Evolutionary conservation across 2,329 filamentous ascomycete species (phyloP), one percentile per base, ranked within the genome.

Genomic region (Fusarium clavum): DNA sequence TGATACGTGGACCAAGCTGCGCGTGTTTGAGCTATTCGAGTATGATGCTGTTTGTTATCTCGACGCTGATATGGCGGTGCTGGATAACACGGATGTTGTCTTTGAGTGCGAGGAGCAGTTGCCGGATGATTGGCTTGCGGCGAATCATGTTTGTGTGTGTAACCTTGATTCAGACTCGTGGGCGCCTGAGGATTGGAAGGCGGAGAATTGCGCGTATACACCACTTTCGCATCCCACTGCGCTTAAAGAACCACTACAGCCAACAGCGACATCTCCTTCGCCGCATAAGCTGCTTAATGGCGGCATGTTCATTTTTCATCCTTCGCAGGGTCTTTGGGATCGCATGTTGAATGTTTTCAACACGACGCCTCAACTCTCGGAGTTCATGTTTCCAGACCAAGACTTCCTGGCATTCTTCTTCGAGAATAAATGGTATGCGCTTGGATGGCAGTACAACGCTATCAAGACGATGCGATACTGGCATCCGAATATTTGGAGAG

Each of bases 381-480:
- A 59, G 0, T 73, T 67, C n/a, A 61, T 69, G 61, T 73, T 73
- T 14, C 71, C 70, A 1, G 71, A 73, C 0, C 71, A 73, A 30
- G 71, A 73, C 1, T 73, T 73, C 0, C 12, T 73, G 1, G 70
- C 71, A 0, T 52, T 64, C 52, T 73, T 73, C 25, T 73, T 73
- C 6, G 44, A 60, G 11, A 53, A 57, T 7, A 71, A 57, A 44
- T 73, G 71, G 71, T 61, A 69, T 14, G 71, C 70, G 2, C 30
- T 73, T 11, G 70, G 71, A 8, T 73, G 71, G 71, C 70, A 73
- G 49, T 73, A 69, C 18, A 73, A 73, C 4, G 71, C 71, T 0
- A 69, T 73, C 41, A 73, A 73, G 48, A 73, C 71, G 4, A 73
- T 73, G 71, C 55, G 67, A 9, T 69, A 73, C 43, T 73, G 71